Evolutionary conservation across 768 basidiomycete genomes (phyloP), one percentile per base, ranked within the genome.

Genomic region (Baorangia bicolor): DNA sequence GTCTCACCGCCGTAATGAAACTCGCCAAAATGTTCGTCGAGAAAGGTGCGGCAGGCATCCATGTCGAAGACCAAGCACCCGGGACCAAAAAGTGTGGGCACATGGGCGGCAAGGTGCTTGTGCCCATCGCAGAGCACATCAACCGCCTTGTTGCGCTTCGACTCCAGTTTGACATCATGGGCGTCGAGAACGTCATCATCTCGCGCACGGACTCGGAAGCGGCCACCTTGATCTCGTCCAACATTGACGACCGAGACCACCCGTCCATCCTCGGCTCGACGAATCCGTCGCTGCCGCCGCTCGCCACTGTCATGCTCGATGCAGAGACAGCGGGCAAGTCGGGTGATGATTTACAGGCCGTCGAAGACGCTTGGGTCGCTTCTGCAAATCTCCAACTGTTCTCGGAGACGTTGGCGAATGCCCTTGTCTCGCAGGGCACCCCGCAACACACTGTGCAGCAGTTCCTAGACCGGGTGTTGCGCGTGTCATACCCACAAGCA

Each of bases 11-110:
- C 18, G 86, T 93, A 58, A 96, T 98, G 93, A 98, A 98, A 77
- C 85, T 99, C 58, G 85, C 97, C 55, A 99, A 99, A 76, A 86
- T 99, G 83, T 98, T 99, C 69, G 94, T 98, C 61, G 97, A 99
- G 76, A 92, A 94, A 65, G 96, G 97, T 59, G 97, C 97, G 0
- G 95, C 97, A 16, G 97, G 96, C 21, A 93, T 99, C 50, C 97
- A 99, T 71, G 81, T 99, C 68, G 97, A 99, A 68, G 97, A 99
- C 67, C 97, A 99, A 73, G 95, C 94, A 13, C 88, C 95, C 0
- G 94, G 95, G 21, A 97, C 96, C 20, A 98, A 99, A 78, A 99
- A 99, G 69, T 91, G 89, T 59, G 89, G 90, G 25, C 92, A 94
- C 71, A 94, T 94, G 92, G 94, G 89, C 12, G 92, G 90, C 52